Evolutionary conservation across 2,329 filamentous ascomycete species (phyloP), one percentile per base, ranked within the genome.

Genomic region (Penicillium olsonii): DNA sequence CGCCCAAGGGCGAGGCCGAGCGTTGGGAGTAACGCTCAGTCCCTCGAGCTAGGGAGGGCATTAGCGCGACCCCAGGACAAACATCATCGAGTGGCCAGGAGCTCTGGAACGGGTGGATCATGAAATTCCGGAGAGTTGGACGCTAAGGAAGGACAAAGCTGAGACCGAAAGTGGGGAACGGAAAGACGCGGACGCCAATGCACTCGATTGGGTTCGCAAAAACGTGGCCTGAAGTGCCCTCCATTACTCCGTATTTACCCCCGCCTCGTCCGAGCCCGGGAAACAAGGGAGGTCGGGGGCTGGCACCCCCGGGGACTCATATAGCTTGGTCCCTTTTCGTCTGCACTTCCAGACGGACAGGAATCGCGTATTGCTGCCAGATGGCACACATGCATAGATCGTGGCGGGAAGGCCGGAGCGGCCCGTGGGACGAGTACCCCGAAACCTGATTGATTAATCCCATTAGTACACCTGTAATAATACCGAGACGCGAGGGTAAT

Each of bases 151-250:
- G 35, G 34, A 47, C 27, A 37, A 44, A 57, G 51, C 53, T 55
- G 52, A 56, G 8, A 50, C 52, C 54, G 50, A 53, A 42, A 53
- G 61, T 63, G 63, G 62, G 54, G 63, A 63, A 59, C 64, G 64
- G 64, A 66, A 65, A 64, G 61, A 64, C 53, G 62, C 64, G 64
- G 63, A 65, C 64, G 62, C 63, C 57, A 66, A 64, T 64, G 64
- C 64, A 66, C 49, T 64, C 64, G 64, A 64, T 63, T 62, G 60
- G 64, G 59, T 63, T 60, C 54, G 45, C n/a, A 50, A 50, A 43
- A 53, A 50, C 50, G 50, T 49, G 48, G 47, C 51, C 47, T 47
- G 37, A 50, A 42, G 34, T 50, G 24, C 45, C 20, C 17, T 34
- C 31, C 18, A 35, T 39, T 39, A 40, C 42, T 31, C 41, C n/a